Percentiles rank a stretch among this genome's conserved stretches.
Conservation (phyloP, 768 basidiomycete species). For the Tylopilus subfusipes region DNA sequence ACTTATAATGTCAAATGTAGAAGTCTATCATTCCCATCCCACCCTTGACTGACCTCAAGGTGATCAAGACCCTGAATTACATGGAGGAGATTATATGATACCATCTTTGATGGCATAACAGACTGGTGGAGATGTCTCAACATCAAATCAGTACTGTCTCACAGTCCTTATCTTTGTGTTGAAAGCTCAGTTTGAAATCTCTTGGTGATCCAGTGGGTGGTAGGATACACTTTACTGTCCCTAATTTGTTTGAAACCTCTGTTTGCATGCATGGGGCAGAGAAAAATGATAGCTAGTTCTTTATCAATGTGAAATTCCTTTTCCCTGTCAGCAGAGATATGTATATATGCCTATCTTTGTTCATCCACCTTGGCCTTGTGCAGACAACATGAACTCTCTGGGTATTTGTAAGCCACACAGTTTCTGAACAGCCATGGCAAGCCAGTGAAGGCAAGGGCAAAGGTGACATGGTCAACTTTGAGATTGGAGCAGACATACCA, state of each 20-base stretch:
- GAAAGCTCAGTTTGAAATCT: conserved; percentile 12
- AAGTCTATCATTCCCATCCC: conserved; percentile 65
- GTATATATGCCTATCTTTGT: neutral
- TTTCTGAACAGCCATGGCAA: conserved; percentile 86
- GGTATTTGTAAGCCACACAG: conserved; percentile 84
- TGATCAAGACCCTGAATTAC: conserved; percentile 60
- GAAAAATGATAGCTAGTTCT: conserved; percentile 79
- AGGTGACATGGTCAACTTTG: conserved; percentile 49
- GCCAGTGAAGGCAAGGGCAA: conserved; percentile 38
- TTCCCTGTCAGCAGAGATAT: conserved; percentile 71
- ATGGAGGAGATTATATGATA: conserved; percentile 79
- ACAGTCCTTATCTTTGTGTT: conserved; percentile 13
- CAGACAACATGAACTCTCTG: conserved; percentile 82
- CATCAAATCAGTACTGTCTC: conserved; percentile 57
- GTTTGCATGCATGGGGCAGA: conserved; percentile 71
- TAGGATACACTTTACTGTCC: conserved; percentile 71
- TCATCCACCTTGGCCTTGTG: neutral
- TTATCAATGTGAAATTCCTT: conserved; percentile 72
- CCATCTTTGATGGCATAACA: conserved; percentile 68
- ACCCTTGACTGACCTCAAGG: conserved; percentile 63
- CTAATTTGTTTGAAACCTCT: conserved; percentile 69
- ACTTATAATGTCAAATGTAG: conserved; percentile 38
- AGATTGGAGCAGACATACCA: conserved; percentile 85
- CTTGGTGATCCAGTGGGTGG: conserved; percentile 56
- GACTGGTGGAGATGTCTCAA: conserved; percentile 83